phyloP scores from a whole-genome alignment of 495 filamentous ascomycete species.

The Aspergillus incahuasiensis region DNA sequence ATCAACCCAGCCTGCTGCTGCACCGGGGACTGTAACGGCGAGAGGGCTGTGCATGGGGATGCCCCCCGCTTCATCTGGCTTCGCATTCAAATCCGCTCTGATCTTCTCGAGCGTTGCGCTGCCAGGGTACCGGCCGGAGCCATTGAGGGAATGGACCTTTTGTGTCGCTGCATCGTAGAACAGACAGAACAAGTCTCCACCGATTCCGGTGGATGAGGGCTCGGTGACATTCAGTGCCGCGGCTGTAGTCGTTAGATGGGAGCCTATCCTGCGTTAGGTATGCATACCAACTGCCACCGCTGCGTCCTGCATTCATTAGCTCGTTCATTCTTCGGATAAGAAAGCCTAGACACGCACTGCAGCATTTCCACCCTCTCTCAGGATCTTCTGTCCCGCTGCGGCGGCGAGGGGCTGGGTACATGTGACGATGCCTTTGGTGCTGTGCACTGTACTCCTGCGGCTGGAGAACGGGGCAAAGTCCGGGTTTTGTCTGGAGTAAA shows the following conservation, averaged over 20 bases:
- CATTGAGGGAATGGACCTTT: slow-evolving; percentile 81
- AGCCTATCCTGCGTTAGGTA: neutral
- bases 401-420: slow-evolving; percentile 89
- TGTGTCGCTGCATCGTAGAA: slow-evolving; percentile 82
- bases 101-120: slow-evolving; percentile 65
- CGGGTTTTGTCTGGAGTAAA: slow-evolving; percentile 60
- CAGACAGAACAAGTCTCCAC: slow-evolving; percentile 96
- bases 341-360: slow-evolving; percentile 55
- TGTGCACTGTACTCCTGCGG: slow-evolving; percentile 87
- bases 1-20: slow-evolving; percentile 92
- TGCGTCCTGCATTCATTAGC: slow-evolving; percentile 61
- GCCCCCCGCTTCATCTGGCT: slow-evolving; percentile 52
- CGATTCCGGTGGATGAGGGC: slow-evolving; percentile 90
- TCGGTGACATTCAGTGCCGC: slow-evolving; percentile 92
- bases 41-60: slow-evolving; percentile 78
- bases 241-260: slow-evolving; percentile 36
- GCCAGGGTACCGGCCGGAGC: slow-evolving; percentile 76
- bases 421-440: slow-evolving; percentile 85
- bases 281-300: slow-evolving; percentile 74
- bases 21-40: slow-evolving; percentile 81
- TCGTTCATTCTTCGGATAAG: neutral
- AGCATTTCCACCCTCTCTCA: slow-evolving; percentile 86
- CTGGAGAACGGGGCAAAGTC: slow-evolving; percentile 67
- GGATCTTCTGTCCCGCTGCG: slow-evolving; percentile 77
- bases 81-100: slow-evolving; percentile 62